phyloP scores from a whole-genome alignment of 345 rosid genomes.

The Ceriops zippeliana region DNA sequence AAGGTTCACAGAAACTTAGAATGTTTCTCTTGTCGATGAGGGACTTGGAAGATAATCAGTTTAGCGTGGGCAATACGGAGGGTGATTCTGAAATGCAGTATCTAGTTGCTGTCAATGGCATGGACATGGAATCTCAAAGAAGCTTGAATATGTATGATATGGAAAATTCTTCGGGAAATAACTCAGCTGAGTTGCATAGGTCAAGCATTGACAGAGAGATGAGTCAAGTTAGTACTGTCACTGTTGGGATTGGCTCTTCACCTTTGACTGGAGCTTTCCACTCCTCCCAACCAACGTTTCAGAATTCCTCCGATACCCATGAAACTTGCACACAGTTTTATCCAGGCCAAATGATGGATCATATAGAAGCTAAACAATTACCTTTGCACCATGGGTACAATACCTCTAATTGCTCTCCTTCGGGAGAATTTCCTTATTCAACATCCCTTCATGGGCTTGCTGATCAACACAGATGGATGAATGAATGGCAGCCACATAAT shows the following conservation, averaged over 20 bases:
- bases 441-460: constrained; percentile 37
- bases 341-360: constrained; percentile 42
- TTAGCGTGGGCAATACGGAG: constrained; percentile 38
- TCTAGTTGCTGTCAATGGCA: constrained; percentile 74
- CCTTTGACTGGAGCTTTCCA: constrained; percentile 37
- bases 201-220: constrained; percentile 33
- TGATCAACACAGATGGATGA: constrained; percentile 38
- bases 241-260: constrained; percentile 39
- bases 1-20: constrained; percentile 59
- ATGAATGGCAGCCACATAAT: constrained; percentile 34
- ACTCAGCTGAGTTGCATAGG: constrained; percentile 46
- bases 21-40: constrained; percentile 64
- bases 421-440: constrained; percentile 35
- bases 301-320: constrained; percentile 37
- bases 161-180: constrained; percentile 50
- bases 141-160: constrained; percentile 38
- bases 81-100: constrained; percentile 67
- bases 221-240: constrained; percentile 28
- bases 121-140: constrained; percentile 57
- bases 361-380: constrained; percentile 37
- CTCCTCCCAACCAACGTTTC: constrained; percentile 39
- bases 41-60: constrained; percentile 69
- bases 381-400: constrained; percentile 38
- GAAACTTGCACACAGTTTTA: constrained; percentile 47
- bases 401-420: constrained; percentile 36